These are phyloP conservation scores for Colletotrichum tabaci DNA, from an alignment of 2,329 filamentous ascomycete species.

Conservation along the genomic window DNA sequence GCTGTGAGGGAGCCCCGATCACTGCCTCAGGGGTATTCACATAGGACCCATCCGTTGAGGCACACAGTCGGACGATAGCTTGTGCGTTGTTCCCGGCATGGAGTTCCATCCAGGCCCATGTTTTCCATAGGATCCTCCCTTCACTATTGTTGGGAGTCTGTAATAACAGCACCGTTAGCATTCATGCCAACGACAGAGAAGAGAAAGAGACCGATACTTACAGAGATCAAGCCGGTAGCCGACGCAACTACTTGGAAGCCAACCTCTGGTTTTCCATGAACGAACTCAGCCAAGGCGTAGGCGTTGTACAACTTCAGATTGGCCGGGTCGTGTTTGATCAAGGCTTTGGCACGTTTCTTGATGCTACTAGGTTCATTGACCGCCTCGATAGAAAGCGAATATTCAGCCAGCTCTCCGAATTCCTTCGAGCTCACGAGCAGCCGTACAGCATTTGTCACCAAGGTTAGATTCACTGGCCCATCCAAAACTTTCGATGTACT, in stretches of 20 bases:
- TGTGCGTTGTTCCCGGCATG: constrained; percentile 52
- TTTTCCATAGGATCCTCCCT: constrained; percentile 66
- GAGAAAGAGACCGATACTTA: constrained; percentile 44
- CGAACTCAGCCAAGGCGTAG: constrained; percentile 81
- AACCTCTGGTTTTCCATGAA: constrained; percentile 68
- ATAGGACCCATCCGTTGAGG: constrained; percentile 51
- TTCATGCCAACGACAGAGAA: not conserved
- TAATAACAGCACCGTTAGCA: not conserved
- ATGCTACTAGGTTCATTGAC: constrained; percentile 67
- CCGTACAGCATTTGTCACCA: constrained; percentile 69
- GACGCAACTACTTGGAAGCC: constrained; percentile 77
- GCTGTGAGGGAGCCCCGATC: constrained; percentile 51
- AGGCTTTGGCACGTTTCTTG: constrained; percentile 79
- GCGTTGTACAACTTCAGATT: constrained; percentile 82
- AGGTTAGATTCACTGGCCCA: constrained; percentile 58
- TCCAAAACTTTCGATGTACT: constrained; percentile 43
- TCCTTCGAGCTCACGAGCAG: constrained; percentile 65
- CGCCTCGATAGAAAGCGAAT: constrained; percentile 78
- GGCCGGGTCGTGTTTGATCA: constrained; percentile 78
- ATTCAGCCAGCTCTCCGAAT: constrained; percentile 73
- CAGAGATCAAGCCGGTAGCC: constrained; percentile 63
- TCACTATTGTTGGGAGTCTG: constrained; percentile 27
- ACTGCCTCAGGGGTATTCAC: constrained; percentile 42
- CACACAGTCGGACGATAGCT: constrained; percentile 59
- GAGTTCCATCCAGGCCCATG: constrained; percentile 80